Evolutionary conservation across 1,139 yeast species (phyloP).

Genomic region (Geotrichum bryndzae): DNA sequence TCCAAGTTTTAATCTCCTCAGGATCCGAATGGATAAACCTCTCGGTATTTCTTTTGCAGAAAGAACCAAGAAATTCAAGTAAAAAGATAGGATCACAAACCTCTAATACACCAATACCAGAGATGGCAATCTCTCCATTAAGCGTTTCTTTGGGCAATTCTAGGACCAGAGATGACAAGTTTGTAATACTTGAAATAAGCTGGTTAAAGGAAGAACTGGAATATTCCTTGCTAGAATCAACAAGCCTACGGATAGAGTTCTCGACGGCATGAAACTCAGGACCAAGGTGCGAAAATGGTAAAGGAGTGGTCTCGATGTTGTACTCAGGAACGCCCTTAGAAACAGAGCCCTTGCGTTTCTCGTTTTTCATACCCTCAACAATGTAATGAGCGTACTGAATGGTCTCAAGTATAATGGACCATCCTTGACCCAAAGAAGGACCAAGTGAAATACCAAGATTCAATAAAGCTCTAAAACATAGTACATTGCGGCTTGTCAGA

Average conservation of each 20-base stretch:
- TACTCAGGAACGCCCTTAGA: conserved; percentile 14
- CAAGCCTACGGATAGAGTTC: conserved; percentile 50
- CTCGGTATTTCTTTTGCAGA: conserved; percentile 46
- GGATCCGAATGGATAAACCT: conserved; percentile 42
- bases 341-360: conserved; percentile 16
- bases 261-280: conserved; percentile 51
- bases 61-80: conserved; percentile 37
- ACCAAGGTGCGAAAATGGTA: conserved; percentile 26
- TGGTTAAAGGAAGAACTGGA: conserved; percentile 45
- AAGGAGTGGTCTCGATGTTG: conserved; percentile 17
- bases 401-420: conserved; percentile 64
- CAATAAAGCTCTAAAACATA: conserved; percentile 72
- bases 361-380: conserved; percentile 36
- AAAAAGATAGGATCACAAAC: conserved; percentile 23
- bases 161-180: conserved; percentile 34
- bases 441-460: conserved; percentile 78
- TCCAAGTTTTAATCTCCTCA: conserved; percentile 39
- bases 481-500: conserved; percentile 53
- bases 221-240: conserved; percentile 56
- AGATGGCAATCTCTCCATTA: conserved; percentile 9
- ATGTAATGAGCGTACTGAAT: conserved; percentile 63
- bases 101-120: conserved; percentile 20
- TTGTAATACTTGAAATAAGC: conserved; percentile 44
- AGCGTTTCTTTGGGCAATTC: not conserved
- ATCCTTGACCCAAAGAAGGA: conserved; percentile 56